Conservation (phyloP, 2,329 filamentous ascomycete species). For the Teratosphaeria pseudoeucalypti region DNA sequence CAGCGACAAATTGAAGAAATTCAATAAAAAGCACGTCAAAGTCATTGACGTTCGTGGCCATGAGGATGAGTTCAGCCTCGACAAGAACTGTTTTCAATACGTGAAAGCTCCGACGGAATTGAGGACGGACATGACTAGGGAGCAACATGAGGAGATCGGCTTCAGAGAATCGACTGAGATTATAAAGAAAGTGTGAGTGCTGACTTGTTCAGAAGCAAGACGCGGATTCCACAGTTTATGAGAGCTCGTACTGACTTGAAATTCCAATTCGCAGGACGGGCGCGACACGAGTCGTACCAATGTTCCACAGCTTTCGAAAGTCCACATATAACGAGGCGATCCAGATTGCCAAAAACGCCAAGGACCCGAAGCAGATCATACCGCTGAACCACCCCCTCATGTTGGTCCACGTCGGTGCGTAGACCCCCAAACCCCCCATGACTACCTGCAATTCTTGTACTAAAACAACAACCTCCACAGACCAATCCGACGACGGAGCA, state of each 20-base stretch:
- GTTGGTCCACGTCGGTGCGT: conserved; percentile 1
- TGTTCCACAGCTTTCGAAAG: not conserved
- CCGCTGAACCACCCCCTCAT: not conserved
- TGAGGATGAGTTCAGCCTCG: not conserved
- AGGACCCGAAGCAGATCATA: not conserved
- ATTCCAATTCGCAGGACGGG: not conserved
- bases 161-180: not conserved
- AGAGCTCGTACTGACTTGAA: not conserved
- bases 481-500: not conserved
- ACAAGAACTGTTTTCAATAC: not conserved
- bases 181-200: not conserved
- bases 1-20: not conserved
- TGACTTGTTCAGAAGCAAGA: not conserved
- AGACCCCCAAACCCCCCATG: not conserved
- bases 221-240: not conserved
- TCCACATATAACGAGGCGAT: not conserved
- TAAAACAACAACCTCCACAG: not conserved
- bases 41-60: not conserved
- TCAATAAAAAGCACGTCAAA: not conserved
- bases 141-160: not conserved
- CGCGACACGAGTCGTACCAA: not conserved
- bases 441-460: not conserved
- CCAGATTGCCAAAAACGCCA: not conserved
- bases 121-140: not conserved
- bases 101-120: not conserved